Base-by-base conservation (phyloP, 1,284 basidiomycete species). In the Prillingera fragicola region DNA sequence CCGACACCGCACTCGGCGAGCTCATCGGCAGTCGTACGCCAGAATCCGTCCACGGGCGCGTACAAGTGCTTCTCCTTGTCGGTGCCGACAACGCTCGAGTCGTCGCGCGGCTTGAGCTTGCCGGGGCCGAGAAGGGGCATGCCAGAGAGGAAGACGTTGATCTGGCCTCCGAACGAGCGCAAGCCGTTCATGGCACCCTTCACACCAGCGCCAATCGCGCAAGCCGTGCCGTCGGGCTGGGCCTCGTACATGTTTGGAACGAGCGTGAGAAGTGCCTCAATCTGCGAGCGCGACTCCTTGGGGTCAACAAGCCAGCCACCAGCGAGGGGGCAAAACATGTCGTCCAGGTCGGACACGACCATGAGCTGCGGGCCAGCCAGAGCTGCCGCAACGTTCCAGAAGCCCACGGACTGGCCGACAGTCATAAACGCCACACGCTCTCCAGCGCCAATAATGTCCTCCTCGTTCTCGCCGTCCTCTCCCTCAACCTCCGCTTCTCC, bases 1-100 rank as follows among this genome's bases (percentile, higher is more conserved):
- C 90, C 94, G 28, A 98, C 79, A 14, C 95, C 95, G 40, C 85
- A 81, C 52, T 90, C 84, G 4, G 84, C 85, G 55, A 87, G 86
- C 64, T 94, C 87, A 57, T 92, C 87, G 2, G 83, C 91, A 1
- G 89, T 78, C 8, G 83, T 79, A 28, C 79, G 78, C 85, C 94
- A 99, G 36, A 79, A 78, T 4, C 80, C 74, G 53, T 84, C 81
- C 24, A 85, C 82, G 5, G 91, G 82, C 13, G 74, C 67, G 63
- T 88, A 96, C 13, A 96, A 75, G 0, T 77, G 75, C 60, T 80
- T 81, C 70, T 98, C 94, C 69, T 91, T 90, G 57, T 92, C 85
- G 0, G 90, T 89, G 38, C 87, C 87, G 56, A 87, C 86, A n/a
- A 87, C 56, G 18, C 81, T 79, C 3, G 76, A 74, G 69, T 95